Conservation (phyloP, 2,329 filamentous ascomycete genomes). For the Fonsecaea pugnacius region DNA sequence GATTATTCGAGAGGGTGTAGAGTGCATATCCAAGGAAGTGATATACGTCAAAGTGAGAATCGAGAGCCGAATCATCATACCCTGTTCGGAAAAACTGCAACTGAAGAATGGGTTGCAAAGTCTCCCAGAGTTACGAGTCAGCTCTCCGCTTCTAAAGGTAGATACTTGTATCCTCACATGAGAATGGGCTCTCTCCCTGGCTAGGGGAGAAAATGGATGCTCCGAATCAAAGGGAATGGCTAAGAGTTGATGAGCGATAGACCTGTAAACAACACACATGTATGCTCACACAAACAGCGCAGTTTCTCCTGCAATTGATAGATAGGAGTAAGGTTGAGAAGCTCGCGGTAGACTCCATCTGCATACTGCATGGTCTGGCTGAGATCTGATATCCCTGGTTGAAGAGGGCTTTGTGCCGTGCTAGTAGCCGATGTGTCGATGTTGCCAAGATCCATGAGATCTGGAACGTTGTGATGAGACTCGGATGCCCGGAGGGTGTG, state of each 20-base stretch:
- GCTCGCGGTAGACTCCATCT: not conserved
- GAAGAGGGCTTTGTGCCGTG: not conserved
- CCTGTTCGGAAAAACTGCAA: not conserved
- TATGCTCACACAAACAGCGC: not conserved
- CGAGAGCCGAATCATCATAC: not conserved
- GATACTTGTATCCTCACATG: not conserved
- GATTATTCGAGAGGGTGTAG: not conserved
- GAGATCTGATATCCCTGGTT: not conserved
- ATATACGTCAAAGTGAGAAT: not conserved
- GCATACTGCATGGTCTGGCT: not conserved
- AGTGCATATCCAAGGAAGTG: constrained; percentile 1
- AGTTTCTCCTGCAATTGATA: not conserved
- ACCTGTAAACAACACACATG: not conserved
- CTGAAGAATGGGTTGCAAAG: not conserved
- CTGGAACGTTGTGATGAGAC: not conserved
- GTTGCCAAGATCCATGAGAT: not conserved
- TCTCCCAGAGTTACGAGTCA: not conserved
- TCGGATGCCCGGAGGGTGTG: not conserved
- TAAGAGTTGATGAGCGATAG: not conserved
- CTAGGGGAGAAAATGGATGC: not conserved
- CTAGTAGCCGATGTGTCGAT: not conserved
- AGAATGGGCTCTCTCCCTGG: not conserved
- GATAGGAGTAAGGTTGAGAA: not conserved
- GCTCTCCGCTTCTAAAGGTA: not conserved
- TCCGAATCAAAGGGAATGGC: not conserved